Base-by-base conservation (phyloP, 2,329 filamentous ascomycete species). In the Pestalotiopsis sp. region DNA sequence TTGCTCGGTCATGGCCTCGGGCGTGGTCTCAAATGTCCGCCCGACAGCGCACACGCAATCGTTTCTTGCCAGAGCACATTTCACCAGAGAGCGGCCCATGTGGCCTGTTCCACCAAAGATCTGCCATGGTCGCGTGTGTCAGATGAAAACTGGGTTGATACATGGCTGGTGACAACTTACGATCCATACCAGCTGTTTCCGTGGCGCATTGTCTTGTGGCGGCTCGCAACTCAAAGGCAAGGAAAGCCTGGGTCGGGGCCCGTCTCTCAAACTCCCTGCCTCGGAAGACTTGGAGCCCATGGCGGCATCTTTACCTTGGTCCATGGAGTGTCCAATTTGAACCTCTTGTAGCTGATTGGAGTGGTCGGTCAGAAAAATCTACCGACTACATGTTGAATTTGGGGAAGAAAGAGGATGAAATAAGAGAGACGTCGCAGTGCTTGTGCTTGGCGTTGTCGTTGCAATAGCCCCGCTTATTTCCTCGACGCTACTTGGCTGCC, bases 101-200 rank as follows among this genome's bases (percentile, higher is more conserved):
- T 99, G 96, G 67, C 96, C 96, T n/a, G 94, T 98, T 62, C 94
- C 94, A 62, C 96, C 96, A 80, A 98, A 99, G 66, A 98, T 85
- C 93, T 94, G 20, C 30, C 44, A 44, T n/a, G 10, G 13, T 35
- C 30, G 7, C 1, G 30, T 60, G 58, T 39, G 13, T 35, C 4
- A 61, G 63, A 35, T 62, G 67, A 52, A 68, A 64, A 17, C 60
- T 60, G 57, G 68, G 20, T 26, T 17, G 10, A 14, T n/a, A n/a
- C 7, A 58, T 4, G 40, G 39, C 59, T 35, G 66, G 66, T 63
- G 55, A 57, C 68, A 22, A 83, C 89, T 77, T 84, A 96, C 93
- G 77, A 98, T 89, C 95, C 95, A 98, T 81, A 95, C 91, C 70
- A 94, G 88, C 77, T 91, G 92, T 77, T 90, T 91, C 2, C 88